Percentiles rank a stretch among this genome's conserved stretches.
phyloP scores from a whole-genome alignment of 1,139 yeast species.

The Kazachstania sp. region DNA sequence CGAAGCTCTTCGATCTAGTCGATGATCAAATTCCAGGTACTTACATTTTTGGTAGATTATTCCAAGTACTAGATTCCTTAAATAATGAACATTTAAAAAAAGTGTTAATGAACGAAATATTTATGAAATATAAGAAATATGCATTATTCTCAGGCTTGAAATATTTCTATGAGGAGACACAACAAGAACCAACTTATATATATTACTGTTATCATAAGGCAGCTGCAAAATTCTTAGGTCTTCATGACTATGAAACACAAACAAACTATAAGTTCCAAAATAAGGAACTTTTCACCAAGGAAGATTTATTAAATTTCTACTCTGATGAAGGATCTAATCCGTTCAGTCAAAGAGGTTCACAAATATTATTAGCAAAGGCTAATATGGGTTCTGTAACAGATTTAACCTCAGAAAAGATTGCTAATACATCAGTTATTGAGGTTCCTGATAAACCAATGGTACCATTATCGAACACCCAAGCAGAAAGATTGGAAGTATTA shows the following conservation, averaged over 20 bases:
- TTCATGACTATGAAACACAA: constrained; percentile 23
- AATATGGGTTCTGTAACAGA: constrained; percentile 19
- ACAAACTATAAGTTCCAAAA: constrained; percentile 15
- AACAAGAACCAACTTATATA: constrained; percentile 11
- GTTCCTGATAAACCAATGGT: neutral
- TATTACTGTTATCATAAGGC: constrained; percentile 27
- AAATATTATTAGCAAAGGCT: constrained; percentile 20
- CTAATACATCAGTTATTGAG: constrained; percentile 6
- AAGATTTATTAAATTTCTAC: constrained; percentile 27
- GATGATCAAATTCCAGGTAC: constrained; percentile 18
- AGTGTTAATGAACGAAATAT: constrained; percentile 19
- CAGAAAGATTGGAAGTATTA: constrained; percentile 1
- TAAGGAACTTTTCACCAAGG: constrained; percentile 18
- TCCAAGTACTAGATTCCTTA: constrained; percentile 14
- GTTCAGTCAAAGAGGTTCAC: constrained; percentile 24
- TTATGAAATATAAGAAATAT: constrained; percentile 21
- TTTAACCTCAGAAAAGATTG: constrained; percentile 13
- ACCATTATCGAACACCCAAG: neutral
- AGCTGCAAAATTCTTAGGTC: constrained; percentile 25
- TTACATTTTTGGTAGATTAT: constrained; percentile 18
- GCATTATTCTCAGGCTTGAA: constrained; percentile 28
- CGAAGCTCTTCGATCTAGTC: constrained; percentile 17
- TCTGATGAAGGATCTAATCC: constrained; percentile 24
- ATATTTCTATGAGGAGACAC: constrained; percentile 19
- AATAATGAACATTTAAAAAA: constrained; percentile 11